A percentile compares a stretch with the other conserved stretches of the same genome.
These are phyloP conservation scores for Fusarium guadeloupense DNA, from an alignment of 2,329 filamentous ascomycete genomes.

Conservation along the genomic window DNA sequence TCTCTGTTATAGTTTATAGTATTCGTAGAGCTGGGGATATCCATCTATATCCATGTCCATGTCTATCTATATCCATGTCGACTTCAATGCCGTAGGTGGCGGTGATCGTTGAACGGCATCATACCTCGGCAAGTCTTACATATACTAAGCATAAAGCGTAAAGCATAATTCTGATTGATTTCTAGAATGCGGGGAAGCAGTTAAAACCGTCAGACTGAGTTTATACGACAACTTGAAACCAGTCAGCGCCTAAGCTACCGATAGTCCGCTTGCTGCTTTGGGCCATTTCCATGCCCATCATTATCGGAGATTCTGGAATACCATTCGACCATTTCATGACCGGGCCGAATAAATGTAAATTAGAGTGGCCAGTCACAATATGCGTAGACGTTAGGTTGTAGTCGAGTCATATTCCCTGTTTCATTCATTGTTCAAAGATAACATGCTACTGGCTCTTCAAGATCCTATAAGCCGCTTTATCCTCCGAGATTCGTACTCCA, in stretches of 20 bases:
- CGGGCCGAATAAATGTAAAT: too few species aligned
- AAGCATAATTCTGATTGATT: not conserved
- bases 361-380: too few species aligned
- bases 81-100: not conserved
- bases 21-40: too few species aligned
- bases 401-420: too few species aligned
- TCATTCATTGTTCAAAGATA: too few species aligned
- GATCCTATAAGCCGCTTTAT: too few species aligned
- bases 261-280: slow-evolving; percentile 13
- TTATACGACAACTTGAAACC: not conserved
- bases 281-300: slow-evolving; percentile 16
- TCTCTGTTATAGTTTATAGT: too few species aligned
- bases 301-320: not conserved
- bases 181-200: slow-evolving; percentile 13
- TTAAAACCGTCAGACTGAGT: too few species aligned
- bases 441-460: too few species aligned
- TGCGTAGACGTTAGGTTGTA: too few species aligned
- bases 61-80: not conserved
- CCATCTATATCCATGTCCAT: not conserved
- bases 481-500: too few species aligned
- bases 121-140: slow-evolving; percentile 13
- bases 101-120: slow-evolving; percentile 6
- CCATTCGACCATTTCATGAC: not conserved
- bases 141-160: too few species aligned
- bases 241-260: not conserved